Evolutionary conservation across 106 monocot species (phyloP).

Genomic region (Phalaenopsis aphrodite): DNA sequence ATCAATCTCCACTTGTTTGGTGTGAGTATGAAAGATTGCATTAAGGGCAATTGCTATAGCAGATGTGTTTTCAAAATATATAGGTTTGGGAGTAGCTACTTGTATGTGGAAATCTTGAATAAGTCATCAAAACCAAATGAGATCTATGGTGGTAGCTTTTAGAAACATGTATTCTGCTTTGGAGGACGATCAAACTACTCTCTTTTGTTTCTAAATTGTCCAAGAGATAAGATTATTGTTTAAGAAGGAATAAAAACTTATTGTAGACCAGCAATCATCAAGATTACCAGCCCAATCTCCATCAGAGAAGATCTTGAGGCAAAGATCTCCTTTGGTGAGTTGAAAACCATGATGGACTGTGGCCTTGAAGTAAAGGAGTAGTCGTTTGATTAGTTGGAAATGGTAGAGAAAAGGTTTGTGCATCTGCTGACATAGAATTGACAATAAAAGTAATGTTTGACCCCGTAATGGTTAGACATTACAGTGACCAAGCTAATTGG

Average conservation of each 20-base stretch:
- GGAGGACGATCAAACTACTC: not conserved
- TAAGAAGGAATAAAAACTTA: not conserved
- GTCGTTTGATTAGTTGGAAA: not conserved
- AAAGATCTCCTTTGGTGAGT: not conserved
- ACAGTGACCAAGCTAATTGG: not conserved
- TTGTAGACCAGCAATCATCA: not conserved
- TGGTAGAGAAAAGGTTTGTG: not conserved
- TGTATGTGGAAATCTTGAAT: not conserved
- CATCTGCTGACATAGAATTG: not conserved
- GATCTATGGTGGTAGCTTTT: not conserved
- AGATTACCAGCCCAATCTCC: not conserved
- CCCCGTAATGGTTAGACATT: not conserved
- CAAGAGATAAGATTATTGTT: not conserved
- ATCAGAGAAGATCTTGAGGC: not conserved
- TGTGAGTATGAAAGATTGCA: too few species aligned
- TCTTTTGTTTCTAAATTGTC: not conserved
- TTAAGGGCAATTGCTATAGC: too few species aligned
- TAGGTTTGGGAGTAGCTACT: not conserved
- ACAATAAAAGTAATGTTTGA: not conserved
- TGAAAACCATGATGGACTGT: not conserved
- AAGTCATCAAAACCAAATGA: not conserved
- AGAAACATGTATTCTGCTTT: not conserved
- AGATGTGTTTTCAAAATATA: too few species aligned
- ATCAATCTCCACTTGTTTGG: too few species aligned
- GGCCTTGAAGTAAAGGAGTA: not conserved